Conservation (phyloP, 495 filamentous ascomycete genomes). For the Aspergillus hancockii region DNA sequence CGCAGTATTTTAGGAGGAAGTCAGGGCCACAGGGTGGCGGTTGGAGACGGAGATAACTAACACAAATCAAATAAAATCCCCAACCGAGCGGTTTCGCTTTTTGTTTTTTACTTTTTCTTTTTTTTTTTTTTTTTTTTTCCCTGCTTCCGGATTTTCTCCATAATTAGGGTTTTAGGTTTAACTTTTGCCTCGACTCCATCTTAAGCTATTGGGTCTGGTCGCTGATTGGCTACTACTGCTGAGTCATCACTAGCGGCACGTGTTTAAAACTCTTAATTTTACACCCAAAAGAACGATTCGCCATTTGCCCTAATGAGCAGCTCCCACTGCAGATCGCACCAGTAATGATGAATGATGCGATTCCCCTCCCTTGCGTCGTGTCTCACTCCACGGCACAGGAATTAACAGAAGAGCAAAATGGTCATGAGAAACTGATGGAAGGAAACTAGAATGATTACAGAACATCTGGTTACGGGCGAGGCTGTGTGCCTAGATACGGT, state of each 20-base stretch:
- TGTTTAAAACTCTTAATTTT: not conserved
- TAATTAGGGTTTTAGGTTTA: conserved; percentile 6
- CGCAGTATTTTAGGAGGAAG: not conserved
- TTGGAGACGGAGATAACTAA: not conserved
- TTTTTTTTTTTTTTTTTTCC: not conserved
- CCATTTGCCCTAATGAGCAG: not conserved
- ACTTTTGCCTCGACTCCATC: not conserved
- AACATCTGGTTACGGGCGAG: not conserved
- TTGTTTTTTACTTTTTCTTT: not conserved
- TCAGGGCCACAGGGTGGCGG: not conserved
- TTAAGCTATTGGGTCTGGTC: not conserved
- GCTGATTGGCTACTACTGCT: not conserved
- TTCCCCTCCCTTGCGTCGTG: not conserved
- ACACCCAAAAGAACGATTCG: not conserved
- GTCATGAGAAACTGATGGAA: not conserved
- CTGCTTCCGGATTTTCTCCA: not conserved
- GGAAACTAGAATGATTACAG: not conserved
- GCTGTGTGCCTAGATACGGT: conserved; percentile 1
- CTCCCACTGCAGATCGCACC: not conserved
- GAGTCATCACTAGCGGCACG: not conserved
- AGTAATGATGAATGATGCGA: not conserved
- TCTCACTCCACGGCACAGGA: not conserved
- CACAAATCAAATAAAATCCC: not conserved
- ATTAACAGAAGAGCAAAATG: not conserved
- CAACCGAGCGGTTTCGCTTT: conserved; percentile 1